Evolutionary conservation across 306 rosid genomes (phyloP), one percentile per base, ranked within the genome.

Genomic region (Corylus americana): DNA sequence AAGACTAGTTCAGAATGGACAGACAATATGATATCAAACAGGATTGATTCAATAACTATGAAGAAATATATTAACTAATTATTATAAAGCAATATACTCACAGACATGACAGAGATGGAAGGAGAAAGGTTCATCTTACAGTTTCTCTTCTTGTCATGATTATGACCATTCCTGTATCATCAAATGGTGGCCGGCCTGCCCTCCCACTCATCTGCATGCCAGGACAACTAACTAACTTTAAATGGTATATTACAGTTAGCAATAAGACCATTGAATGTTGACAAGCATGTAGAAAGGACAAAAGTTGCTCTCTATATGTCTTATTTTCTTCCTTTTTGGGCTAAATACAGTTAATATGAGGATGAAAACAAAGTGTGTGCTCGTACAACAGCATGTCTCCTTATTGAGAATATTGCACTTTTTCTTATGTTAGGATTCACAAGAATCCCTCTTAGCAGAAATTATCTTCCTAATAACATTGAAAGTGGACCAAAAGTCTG

Each of bases 101-200:
- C 62, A 77, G 51, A 37, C 61, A 78, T 76, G 27, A 35, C 45
- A 27, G 83, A 31, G 75, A 66, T 59, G 76, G 66, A n/a, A 47
- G 67, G 70, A 54, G 14, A 37, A 44, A 31, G 58, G 66, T 25
- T 70, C 20, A 70, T 49, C 75, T 81, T 91, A 94, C 98, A 83
- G 98, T 94, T 75, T 94, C 97, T 88, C 90, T 86, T 88, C 97
- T 91, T 86, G 98, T 94, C 98, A 94, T 94, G 83, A 94, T 92
- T 90, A 94, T 77, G 88, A 91, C 98, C 90, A 88, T 87, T 84
- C 98, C 98, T 45, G 97, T 90, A 77, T 94, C 98, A 90, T 94
- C 97, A 82, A 94, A 94, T 53, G 97, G 98, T 77, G 98, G 98
- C 73, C 98, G 94, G 70, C 97, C 98, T 73, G 98, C 98, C 85